phyloP scores from a whole-genome alignment of 2,329 filamentous ascomycete genomes.

The Metarhizium album region DNA sequence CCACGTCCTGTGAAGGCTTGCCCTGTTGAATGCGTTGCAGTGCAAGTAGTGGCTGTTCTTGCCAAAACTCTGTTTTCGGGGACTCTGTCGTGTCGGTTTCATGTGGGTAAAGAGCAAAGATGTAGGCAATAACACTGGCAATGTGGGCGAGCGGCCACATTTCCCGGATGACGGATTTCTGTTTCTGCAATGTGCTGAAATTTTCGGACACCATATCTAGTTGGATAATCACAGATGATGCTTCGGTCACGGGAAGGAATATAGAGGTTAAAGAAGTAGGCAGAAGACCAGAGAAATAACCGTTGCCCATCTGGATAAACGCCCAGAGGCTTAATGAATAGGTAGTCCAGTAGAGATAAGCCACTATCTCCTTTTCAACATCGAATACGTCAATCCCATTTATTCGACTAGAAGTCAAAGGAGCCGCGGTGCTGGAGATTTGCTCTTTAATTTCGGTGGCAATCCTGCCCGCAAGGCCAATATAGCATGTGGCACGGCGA shows the following conservation, averaged over 20 bases:
- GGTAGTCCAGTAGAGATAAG: conserved; percentile 29
- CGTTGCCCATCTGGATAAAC: conserved; percentile 23
- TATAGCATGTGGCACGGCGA: conserved; percentile 24
- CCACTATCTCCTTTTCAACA: conserved; percentile 28
- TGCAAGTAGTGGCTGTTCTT: conserved; percentile 12
- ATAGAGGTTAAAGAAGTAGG: conserved; percentile 16
- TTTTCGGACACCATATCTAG: conserved; percentile 26
- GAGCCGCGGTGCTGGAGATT: conserved; percentile 16
- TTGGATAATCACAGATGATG: conserved; percentile 19
- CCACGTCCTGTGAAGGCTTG: conserved; percentile 11
- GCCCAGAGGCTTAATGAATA: conserved; percentile 28
- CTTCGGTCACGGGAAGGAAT: conserved; percentile 19
- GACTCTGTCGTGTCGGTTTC: conserved; percentile 8
- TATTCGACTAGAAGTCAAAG: conserved; percentile 23
- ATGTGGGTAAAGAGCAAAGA: conserved; percentile 16
- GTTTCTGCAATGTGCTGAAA: conserved; percentile 24
- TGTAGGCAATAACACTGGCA: conserved; percentile 19
- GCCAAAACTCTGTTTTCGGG: conserved; percentile 12
- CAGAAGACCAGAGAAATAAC: conserved; percentile 14
- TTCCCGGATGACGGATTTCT: conserved; percentile 22
- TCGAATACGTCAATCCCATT: conserved; percentile 29
- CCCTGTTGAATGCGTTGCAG: conserved; percentile 13
- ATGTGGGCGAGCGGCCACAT: conserved; percentile 25
- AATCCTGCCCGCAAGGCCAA: conserved; percentile 22
- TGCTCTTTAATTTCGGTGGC: conserved; percentile 21